phyloP scores from a whole-genome alignment of 2,329 filamentous ascomycete species.

The Xylaria hypoxylon region DNA sequence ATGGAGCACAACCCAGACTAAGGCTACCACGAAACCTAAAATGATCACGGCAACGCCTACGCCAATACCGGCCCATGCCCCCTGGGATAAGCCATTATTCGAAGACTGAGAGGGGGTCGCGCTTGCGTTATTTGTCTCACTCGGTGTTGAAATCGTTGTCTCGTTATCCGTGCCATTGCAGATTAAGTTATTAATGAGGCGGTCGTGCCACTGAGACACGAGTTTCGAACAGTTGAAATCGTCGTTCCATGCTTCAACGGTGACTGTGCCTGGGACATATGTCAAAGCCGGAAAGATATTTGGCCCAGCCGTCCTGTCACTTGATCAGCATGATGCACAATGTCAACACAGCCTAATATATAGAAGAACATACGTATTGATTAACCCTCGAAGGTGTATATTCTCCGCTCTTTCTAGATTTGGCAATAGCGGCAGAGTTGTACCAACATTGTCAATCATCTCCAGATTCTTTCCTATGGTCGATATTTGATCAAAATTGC shows the following conservation, averaged over 20 bases:
- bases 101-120: no score
- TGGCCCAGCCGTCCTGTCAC: background rate
- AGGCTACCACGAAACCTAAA: no score
- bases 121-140: no score
- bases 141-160: no score
- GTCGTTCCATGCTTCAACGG: conserved; percentile 13
- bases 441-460: no score
- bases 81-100: no score
- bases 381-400: conserved; percentile 8
- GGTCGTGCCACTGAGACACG: background rate
- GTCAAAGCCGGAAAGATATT: conserved; percentile 16
- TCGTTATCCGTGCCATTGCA: conserved; percentile 15
- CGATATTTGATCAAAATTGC: no score
- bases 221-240: conserved; percentile 21
- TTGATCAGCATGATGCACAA: background rate
- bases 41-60: no score
- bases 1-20: no score
- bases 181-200: conserved; percentile 2
- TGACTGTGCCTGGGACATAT: conserved; percentile 10
- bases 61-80: no score
- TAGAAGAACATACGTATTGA: conserved; percentile 5
- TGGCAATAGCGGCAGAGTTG: background rate
- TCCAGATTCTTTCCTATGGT: no score
- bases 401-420: background rate
- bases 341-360: no score